phyloP scores from a whole-genome alignment of 148 eudicot genomes.

The Talinum fruticosum region DNA sequence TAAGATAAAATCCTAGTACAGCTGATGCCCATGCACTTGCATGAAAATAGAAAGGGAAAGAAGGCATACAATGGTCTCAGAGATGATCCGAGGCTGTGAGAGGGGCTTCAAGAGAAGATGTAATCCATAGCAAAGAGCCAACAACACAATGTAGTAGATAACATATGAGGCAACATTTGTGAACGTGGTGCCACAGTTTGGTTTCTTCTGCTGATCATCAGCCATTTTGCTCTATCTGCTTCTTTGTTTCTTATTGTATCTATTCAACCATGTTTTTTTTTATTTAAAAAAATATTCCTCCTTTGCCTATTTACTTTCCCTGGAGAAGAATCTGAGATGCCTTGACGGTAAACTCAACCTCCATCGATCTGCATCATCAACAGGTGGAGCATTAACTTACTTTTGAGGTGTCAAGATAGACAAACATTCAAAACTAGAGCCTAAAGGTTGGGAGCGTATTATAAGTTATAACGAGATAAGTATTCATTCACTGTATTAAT shows the following conservation, averaged over 20 bases:
- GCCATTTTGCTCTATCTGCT: conserved; percentile 1
- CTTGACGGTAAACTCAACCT: background rate
- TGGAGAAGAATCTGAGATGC: background rate
- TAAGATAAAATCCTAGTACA: background rate
- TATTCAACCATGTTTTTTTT: background rate
- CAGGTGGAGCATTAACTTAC: background rate
- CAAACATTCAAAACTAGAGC: background rate
- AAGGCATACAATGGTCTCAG: conserved; percentile 63
- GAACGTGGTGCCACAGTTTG: conserved; percentile 21
- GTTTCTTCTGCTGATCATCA: background rate
- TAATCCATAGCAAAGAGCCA: conserved; percentile 49
- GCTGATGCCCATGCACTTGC: background rate
- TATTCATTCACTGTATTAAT: background rate
- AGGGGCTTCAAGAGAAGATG: conserved; percentile 53
- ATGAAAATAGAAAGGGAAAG: background rate
- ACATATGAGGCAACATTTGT: conserved; percentile 35
- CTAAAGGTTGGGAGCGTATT: background rate
- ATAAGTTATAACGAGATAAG: background rate
- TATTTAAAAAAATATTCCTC: background rate
- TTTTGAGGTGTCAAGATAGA: background rate
- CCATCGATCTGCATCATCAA: conserved; percentile 1
- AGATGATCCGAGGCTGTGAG: conserved; percentile 75
- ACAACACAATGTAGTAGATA: conserved; percentile 36
- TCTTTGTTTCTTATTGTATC: conserved; percentile 1
- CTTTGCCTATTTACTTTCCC: background rate